These are phyloP conservation scores for Phytopythium montanum DNA, from an alignment of 352 stramenopile genomes.

Conservation along the genomic window DNA sequence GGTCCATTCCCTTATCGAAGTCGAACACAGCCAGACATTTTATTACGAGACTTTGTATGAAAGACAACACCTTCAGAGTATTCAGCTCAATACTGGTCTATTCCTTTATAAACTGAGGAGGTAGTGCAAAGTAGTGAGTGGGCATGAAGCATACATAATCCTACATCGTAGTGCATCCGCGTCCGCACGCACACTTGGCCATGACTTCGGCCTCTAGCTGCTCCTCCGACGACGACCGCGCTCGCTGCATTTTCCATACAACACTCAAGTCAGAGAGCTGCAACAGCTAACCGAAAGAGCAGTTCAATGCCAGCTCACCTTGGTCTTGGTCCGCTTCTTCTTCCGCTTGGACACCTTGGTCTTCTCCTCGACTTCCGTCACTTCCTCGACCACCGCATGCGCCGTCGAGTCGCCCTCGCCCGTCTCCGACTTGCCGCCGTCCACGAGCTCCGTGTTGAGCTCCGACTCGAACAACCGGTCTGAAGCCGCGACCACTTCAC, in stretches of 20 bases:
- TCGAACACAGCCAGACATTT: too few species aligned
- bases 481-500: conserved; percentile 5
- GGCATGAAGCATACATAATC: background rate
- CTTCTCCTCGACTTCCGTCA: conserved; percentile 11
- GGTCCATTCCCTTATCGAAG: too few species aligned
- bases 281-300: too few species aligned
- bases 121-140: background rate
- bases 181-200: conserved; percentile 57
- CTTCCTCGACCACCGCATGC: conserved; percentile 8
- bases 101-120: background rate
- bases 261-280: background rate
- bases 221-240: conserved; percentile 18
- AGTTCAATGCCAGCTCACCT: conserved; percentile 7
- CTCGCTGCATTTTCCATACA: background rate
- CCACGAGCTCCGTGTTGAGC: conserved; percentile 18
- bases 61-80: background rate
- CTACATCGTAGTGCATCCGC: conserved; percentile 66
- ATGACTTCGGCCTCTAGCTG: conserved; percentile 58
- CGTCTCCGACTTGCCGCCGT: conserved; percentile 25
- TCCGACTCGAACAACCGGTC: conserved; percentile 15
- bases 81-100: too few species aligned
- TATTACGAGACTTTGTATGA: too few species aligned
- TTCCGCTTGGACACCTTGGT: conserved; percentile 9
- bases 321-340: conserved; percentile 11
- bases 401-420: conserved; percentile 1